Base-by-base conservation (phyloP, 768 basidiomycete genomes). In the Leccinum obscurum region DNA sequence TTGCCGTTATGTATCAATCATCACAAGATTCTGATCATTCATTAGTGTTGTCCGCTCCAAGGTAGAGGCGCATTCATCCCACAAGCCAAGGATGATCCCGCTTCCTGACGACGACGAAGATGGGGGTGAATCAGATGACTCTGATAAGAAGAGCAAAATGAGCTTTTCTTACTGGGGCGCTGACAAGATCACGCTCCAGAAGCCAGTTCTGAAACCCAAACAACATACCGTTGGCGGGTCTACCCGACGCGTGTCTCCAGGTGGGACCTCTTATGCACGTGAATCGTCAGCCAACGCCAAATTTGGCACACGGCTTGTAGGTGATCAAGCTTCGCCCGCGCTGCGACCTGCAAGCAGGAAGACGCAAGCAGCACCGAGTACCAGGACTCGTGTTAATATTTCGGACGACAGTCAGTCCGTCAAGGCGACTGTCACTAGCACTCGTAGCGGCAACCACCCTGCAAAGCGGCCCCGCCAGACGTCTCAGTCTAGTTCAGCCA, bases 131-230 rank as follows among this genome's bases (percentile, higher is more conserved):
- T 92, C 92, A 4, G 89, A 91, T 65, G 90, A 93, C 67, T 93
- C 90, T 11, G 92, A 93, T 72, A 85, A 87, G 77, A 90, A 92
- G 78, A 91, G 88, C 79, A 93, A 93, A 74, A 93, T 93, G 92
- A 91, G 90, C 77, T 93, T 93, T 76, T 93, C 91, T 6, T 95
- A 93, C 70, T 93, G 92, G 91, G 92, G 92, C 26, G 92, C 92
- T 34, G 92, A 94, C 77, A 92, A 92, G 75, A 83, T 94, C 67
- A 94, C 92, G 1, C 84, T 94, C 22, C 90, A 92, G 72, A 90
- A 90, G 66, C 90, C 92, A 2, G 73, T 85, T 44, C 71, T 87
- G 66, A 89, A 87, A 69, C 74, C 75, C 39, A 73, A 73, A 58
- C 72, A 73, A 26, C 63, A 70, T n/a, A 24, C 62, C 28, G 70